Evolutionary conservation across 1,284 basidiomycete species (phyloP).

Genomic region (Ceratobasidium papillatum): DNA sequence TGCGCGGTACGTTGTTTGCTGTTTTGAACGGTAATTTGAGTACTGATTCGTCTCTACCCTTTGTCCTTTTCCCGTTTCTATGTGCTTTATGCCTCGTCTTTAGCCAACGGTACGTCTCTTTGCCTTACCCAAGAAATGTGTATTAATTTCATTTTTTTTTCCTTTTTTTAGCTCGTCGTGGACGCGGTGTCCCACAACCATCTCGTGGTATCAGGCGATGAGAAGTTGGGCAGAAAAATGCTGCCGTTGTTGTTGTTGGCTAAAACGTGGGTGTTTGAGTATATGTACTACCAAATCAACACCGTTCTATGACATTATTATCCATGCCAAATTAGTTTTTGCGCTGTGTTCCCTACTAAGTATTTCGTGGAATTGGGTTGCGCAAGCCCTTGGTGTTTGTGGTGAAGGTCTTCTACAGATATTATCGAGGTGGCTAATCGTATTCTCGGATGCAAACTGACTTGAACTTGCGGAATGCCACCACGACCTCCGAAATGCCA

Average conservation of each 20-base stretch:
- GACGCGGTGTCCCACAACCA: conserved; percentile 71
- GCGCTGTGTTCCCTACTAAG: no score
- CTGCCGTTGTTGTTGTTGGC: not conserved
- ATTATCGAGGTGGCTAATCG: conserved; percentile 14
- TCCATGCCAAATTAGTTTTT: not conserved
- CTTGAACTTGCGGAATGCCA: conserved; percentile 13
- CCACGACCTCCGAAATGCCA: conserved; percentile 41
- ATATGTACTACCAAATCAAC: conserved; percentile 10
- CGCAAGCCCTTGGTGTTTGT: no score
- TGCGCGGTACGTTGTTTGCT: conserved; percentile 67
- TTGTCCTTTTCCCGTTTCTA: conserved; percentile 1
- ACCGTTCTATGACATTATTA: conserved; percentile 13
- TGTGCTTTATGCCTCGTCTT: conserved; percentile 46
- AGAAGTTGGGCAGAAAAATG: conserved; percentile 46
- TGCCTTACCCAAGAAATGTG: conserved; percentile 18
- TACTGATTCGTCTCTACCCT: conserved; percentile 53
- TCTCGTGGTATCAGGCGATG: conserved; percentile 76
- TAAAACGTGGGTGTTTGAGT: conserved; percentile 20
- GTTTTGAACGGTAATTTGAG: not conserved
- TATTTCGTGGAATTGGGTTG: no score
- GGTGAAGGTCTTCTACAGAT: no score
- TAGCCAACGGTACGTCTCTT: conserved; percentile 68
- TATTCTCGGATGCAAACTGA: conserved; percentile 17
- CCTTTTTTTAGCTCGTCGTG: conserved; percentile 72
- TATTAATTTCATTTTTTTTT: conserved; percentile 38